phyloP scores from a whole-genome alignment of 192 early-diverging fungal genomes.

The Lobosporangium transversale region DNA sequence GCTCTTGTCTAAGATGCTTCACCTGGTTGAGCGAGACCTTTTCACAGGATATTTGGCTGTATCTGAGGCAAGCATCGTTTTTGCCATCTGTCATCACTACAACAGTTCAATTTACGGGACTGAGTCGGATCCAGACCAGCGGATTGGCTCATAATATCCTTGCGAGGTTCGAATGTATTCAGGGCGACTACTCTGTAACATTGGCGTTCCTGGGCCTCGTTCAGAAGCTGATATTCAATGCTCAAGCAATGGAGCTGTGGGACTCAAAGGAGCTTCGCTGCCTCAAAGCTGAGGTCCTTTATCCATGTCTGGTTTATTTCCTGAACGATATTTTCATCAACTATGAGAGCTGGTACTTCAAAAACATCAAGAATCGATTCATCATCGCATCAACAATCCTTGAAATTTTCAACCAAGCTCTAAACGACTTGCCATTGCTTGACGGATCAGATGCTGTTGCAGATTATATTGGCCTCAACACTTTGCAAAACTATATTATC shows the following conservation, averaged over 20 bases:
- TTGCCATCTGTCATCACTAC: constrained; percentile 42
- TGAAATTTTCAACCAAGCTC: constrained; percentile 40
- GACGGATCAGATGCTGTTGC: constrained; percentile 9
- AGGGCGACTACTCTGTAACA: constrained; percentile 44
- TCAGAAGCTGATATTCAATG: constrained; percentile 22
- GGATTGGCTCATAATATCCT: constrained; percentile 26
- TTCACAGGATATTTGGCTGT: constrained; percentile 44
- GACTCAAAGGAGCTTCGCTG: constrained; percentile 41
- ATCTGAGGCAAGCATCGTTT: constrained; percentile 28
- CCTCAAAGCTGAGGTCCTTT: constrained; percentile 39
- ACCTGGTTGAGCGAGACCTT: constrained; percentile 17
- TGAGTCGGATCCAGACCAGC: constrained; percentile 33
- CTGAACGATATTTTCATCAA: constrained; percentile 49
- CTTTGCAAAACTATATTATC: constrained; percentile 52
- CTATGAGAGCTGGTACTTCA: constrained; percentile 57
- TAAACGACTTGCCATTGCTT: constrained; percentile 35
- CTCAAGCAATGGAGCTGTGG: constrained; percentile 41
- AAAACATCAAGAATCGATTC: constrained; percentile 43
- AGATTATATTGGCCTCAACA: constrained; percentile 16
- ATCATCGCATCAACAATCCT: constrained; percentile 45
- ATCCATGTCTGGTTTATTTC: constrained; percentile 51
- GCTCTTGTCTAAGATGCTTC: constrained; percentile 35
- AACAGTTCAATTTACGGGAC: constrained; percentile 41
- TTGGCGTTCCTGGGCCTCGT: constrained; percentile 50
- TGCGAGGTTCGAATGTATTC: constrained; percentile 31